These are phyloP conservation scores for Backusella morwellensis DNA, from an alignment of 192 early-diverging fungal genomes.

Conservation along the genomic window DNA sequence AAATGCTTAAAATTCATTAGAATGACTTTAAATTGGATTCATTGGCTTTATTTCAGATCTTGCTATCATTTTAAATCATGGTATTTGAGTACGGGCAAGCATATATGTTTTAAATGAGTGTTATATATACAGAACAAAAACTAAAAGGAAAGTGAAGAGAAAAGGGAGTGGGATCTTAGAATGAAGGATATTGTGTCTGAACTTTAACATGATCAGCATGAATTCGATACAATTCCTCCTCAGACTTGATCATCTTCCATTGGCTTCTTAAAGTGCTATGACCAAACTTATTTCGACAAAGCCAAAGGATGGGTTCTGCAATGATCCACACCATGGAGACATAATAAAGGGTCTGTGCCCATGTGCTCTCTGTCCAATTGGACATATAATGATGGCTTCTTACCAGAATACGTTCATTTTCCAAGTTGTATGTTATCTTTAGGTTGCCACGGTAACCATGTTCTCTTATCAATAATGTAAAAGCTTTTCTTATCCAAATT, in stretches of 20 bases:
- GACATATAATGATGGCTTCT: slow-evolving; percentile 29
- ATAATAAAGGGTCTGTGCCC: slow-evolving; percentile 29
- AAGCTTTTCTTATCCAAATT: neutral
- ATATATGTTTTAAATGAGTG: no score
- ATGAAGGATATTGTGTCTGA: neutral
- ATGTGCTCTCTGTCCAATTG: slow-evolving; percentile 10
- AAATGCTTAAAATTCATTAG: no score
- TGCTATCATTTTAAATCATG: no score
- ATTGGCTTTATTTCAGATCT: no score
- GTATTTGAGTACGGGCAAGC: no score
- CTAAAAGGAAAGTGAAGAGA: no score
- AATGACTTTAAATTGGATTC: no score
- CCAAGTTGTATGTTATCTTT: slow-evolving; percentile 30
- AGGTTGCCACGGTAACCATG: slow-evolving; percentile 36
- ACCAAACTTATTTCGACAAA: slow-evolving; percentile 25
- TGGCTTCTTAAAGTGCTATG: slow-evolving; percentile 27
- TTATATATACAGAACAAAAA: no score
- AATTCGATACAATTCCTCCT: slow-evolving; percentile 24
- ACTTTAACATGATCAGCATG: neutral
- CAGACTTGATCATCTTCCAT: slow-evolving; percentile 27
- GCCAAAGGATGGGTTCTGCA: slow-evolving; percentile 27
- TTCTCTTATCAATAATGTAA: slow-evolving; percentile 31
- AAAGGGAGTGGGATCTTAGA: no score
- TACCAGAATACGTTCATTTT: slow-evolving; percentile 32
- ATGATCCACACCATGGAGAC: slow-evolving; percentile 49